Evolutionary conservation across 2,329 filamentous ascomycete species (phyloP), one percentile per base, ranked within the genome.

Genomic region (Trichoderma lentiforme): DNA sequence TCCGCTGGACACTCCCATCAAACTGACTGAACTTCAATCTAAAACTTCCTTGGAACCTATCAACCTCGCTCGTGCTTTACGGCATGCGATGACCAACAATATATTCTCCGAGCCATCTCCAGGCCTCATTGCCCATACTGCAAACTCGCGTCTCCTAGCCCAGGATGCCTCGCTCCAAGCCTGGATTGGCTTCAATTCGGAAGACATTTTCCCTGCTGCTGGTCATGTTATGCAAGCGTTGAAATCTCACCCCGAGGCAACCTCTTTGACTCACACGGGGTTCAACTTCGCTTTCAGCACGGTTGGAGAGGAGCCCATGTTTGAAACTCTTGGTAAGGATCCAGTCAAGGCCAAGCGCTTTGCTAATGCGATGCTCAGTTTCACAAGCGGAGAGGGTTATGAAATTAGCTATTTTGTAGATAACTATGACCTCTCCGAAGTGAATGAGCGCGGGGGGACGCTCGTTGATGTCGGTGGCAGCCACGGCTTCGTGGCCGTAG

Each of bases 381-480:
- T 90, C 66, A 86, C 85, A 0, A 84, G 83, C 3, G 87, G 86
- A 71, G 86, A 89, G 74, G 88, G 88, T 0, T 89, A 88, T 74
- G 86, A 88, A 74, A 75, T 88, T 5, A 79, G 79, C 28, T 83
- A 89, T 74, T 81, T 90, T 11, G 81, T 89, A 2, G 79, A 87
- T 47, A 85, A 84, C 57, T 90, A 86, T 74, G 85, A 89, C 75
- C 86, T 90, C 75, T 78, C 82, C 1, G 82, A 81, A 1, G 77
- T 89, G 2, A 81, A 88, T 65, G 78, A 78, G 0, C 76, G 72
- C 1, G 78, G 79, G 6, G 88, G 84, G 3, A 87, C 83, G 0
- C 79, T 91, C 51, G 87, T 91, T 5, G 88, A 91, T 70, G 75
- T 89, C 15, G 89, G 89, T 11, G 89, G 89, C 3, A 87, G 85